Percentiles rank a stretch among this genome's conserved stretches.
Conservation (phyloP, 208 protist species). For the Kentomonas sorsogonicus region DNA sequence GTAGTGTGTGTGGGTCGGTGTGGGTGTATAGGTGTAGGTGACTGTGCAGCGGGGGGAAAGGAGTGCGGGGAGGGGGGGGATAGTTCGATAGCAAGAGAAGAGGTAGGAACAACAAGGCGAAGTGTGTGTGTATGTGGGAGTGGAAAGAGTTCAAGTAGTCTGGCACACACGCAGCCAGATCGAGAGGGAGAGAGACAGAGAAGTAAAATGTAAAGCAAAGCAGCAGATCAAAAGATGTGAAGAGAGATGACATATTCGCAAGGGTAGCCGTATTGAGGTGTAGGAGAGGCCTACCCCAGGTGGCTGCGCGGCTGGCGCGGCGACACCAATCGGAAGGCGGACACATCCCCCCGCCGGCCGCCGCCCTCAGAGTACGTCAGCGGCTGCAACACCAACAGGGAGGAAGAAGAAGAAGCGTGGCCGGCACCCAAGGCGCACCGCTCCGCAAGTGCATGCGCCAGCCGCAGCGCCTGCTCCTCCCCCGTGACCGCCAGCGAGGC, state of each 20-base stretch:
- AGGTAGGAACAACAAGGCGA: too few species aligned
- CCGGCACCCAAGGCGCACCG: too few species aligned
- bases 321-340: not conserved
- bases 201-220: conserved; percentile 5
- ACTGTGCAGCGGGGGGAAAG: too few species aligned
- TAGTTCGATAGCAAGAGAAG: too few species aligned
- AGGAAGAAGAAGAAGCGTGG: not conserved
- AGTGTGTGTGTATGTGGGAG: too few species aligned
- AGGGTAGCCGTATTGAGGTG: not conserved
- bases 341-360: not conserved
- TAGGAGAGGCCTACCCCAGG: not conserved
- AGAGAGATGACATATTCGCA: not conserved
- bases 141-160: too few species aligned
- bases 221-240: not conserved
- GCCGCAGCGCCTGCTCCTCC: conserved; percentile 50
- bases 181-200: conserved; percentile 4
- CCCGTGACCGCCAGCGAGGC: conserved; percentile 42
- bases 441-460: conserved; percentile 51
- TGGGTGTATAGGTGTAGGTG: not conserved
- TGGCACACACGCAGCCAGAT: not conserved
- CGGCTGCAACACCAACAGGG: not conserved
- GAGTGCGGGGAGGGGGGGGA: too few species aligned
- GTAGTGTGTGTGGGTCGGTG: not conserved
- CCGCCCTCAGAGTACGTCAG: not conserved
- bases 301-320: not conserved